These are phyloP conservation scores for Aphanomyces invadans DNA, from an alignment of 352 stramenopile genomes.

Conservation along the genomic window DNA sequence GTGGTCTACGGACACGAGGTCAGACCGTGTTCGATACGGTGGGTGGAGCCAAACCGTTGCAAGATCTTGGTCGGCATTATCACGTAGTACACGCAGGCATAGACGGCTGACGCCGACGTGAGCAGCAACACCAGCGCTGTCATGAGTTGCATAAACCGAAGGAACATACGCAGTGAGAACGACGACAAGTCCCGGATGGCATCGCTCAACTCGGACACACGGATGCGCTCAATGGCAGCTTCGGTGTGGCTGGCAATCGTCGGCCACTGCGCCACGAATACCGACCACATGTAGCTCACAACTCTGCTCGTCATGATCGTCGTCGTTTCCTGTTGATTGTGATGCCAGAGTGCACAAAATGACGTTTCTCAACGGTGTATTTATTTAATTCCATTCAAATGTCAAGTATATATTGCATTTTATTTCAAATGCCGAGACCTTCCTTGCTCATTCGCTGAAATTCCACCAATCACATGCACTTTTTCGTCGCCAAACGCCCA, in stretches of 20 bases:
- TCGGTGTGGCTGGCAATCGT: slow-evolving; percentile 2
- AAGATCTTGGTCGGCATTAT: slow-evolving; percentile 70
- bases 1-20: neutral
- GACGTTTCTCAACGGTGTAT: no score
- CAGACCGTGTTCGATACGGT: neutral
- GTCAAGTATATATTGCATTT: neutral
- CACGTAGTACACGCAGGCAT: slow-evolving; percentile 63
- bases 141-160: slow-evolving; percentile 30
- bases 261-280: slow-evolving; percentile 5
- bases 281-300: neutral
- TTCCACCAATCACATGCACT: slow-evolving; percentile 2
- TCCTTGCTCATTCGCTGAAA: neutral
- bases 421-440: neutral
- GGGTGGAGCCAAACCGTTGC: slow-evolving; percentile 51
- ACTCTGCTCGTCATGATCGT: neutral
- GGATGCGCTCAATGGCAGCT: neutral
- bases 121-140: slow-evolving; percentile 41
- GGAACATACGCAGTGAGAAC: slow-evolving; percentile 15
- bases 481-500: no score
- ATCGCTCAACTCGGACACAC: slow-evolving; percentile 1
- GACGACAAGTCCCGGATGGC: slow-evolving; percentile 11
- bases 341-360: neutral
- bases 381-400: neutral
- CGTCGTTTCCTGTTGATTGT: neutral
- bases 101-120: slow-evolving; percentile 48